Conservation (phyloP, 176 grass and related monocot species). For the Triticum monococcum region DNA sequence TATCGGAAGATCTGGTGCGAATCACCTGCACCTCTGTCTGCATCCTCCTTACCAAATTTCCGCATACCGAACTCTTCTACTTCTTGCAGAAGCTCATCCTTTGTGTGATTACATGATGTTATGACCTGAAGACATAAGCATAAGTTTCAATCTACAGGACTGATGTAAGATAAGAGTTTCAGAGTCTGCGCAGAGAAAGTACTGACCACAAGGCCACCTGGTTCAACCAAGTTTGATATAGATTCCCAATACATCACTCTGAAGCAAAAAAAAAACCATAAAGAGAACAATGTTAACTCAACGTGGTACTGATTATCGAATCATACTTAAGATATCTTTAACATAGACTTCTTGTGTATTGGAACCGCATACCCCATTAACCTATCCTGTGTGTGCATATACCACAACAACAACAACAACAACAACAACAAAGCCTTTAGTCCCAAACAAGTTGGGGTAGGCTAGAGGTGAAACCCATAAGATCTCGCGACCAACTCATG, state of each 20-base stretch:
- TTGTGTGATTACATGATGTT: slow-evolving; percentile 90
- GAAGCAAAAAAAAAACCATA: slow-evolving; percentile 12
- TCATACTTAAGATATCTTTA: neutral
- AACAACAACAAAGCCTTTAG: no score
- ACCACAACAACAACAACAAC: neutral
- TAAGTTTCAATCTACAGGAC: neutral
- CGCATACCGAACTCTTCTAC: slow-evolving; percentile 65
- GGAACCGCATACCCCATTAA: neutral
- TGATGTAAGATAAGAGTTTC: neutral
- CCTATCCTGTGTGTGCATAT: neutral
- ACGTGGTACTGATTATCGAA: neutral
- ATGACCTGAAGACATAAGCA: slow-evolving; percentile 57
- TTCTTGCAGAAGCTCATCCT: slow-evolving; percentile 81
- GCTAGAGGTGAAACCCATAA: no score
- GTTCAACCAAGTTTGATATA: slow-evolving; percentile 69
- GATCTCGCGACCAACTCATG: no score
- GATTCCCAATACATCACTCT: slow-evolving; percentile 91
- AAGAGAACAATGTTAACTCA: neutral
- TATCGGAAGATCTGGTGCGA: slow-evolving; percentile 56
- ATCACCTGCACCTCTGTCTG: slow-evolving; percentile 29
- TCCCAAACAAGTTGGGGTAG: no score
- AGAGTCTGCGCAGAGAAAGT: neutral
- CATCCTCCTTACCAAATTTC: slow-evolving; percentile 22
- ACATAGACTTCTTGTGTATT: neutral
- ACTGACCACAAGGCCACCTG: slow-evolving; percentile 78